Percentiles rank a stretch among this genome's conserved stretches.
Conservation (phyloP, 495 filamentous ascomycete genomes). For the Durotheca rogersii region DNA sequence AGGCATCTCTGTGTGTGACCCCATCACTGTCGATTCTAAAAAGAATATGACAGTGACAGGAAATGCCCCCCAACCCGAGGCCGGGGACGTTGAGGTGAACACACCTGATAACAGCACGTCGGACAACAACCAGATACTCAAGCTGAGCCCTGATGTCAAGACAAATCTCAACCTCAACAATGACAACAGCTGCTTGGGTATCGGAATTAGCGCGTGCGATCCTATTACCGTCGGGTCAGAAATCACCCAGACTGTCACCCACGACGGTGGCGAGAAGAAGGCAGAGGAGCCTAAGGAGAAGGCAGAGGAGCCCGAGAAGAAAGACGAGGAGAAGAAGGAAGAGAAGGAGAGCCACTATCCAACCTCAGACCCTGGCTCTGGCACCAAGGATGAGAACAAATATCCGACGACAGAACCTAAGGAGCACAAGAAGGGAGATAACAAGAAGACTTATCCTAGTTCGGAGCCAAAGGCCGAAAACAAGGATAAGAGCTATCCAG, state of each 20-base stretch:
- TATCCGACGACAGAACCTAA: no score
- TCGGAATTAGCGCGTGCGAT: slow-evolving; percentile 37
- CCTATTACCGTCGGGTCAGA: slow-evolving; percentile 30
- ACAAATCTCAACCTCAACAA: slow-evolving; percentile 13
- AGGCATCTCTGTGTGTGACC: slow-evolving; percentile 37
- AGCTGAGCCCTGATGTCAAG: slow-evolving; percentile 11
- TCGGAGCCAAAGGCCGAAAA: no score
- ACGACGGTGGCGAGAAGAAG: not conserved
- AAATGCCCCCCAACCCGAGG: slow-evolving; percentile 3
- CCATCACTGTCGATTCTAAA: slow-evolving; percentile 29
- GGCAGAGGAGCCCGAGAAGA: no score
- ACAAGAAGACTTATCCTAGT: no score
- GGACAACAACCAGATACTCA: slow-evolving; percentile 13
- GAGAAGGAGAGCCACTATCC: no score
- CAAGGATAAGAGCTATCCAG: no score
- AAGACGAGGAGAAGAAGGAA: no score
- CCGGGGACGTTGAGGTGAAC: not conserved
- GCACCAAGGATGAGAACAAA: no score
- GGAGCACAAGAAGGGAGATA: no score
- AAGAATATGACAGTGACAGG: slow-evolving; percentile 7
- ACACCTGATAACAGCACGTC: not conserved
- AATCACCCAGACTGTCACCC: slow-evolving; percentile 10
- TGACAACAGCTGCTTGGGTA: slow-evolving; percentile 28
- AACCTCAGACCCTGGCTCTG: no score
- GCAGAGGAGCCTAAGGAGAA: no score